Conservation (phyloP, 345 rosid genomes). For the Lepidium africanum region DNA sequence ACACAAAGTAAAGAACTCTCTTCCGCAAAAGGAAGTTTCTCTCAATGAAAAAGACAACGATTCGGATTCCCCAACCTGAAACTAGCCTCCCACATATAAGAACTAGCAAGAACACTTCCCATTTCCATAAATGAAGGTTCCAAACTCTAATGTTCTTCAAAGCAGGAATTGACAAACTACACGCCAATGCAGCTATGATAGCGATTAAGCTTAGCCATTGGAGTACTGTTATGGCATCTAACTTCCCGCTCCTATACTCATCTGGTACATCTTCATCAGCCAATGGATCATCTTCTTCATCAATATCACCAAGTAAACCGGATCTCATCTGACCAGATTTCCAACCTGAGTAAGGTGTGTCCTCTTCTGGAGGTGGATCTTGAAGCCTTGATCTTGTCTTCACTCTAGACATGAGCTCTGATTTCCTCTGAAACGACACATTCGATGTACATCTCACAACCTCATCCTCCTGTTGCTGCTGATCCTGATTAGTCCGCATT, state of each 20-base stretch:
- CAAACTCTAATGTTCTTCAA: slow-evolving; percentile 31
- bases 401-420: slow-evolving; percentile 33
- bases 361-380: slow-evolving; percentile 58
- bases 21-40: slow-evolving; percentile 69
- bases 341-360: slow-evolving; percentile 27
- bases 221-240: slow-evolving; percentile 40
- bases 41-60: slow-evolving; percentile 72
- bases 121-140: slow-evolving; percentile 75
- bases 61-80: slow-evolving; percentile 81
- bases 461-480: slow-evolving; percentile 23
- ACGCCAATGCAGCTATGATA: slow-evolving; percentile 41
- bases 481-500: slow-evolving; percentile 18
- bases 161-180: slow-evolving; percentile 37
- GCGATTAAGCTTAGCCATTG: slow-evolving; percentile 64
- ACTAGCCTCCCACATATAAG: slow-evolving; percentile 79
- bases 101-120: slow-evolving; percentile 71
- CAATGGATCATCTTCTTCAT: slow-evolving; percentile 71
- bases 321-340: slow-evolving; percentile 55
- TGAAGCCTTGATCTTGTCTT: slow-evolving; percentile 75
- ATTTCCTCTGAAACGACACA: slow-evolving; percentile 35
- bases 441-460: slow-evolving; percentile 47
- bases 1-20: slow-evolving; percentile 72
- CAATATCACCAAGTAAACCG: slow-evolving; percentile 33
- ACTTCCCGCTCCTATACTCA: slow-evolving; percentile 35
- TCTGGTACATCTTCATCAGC: slow-evolving; percentile 68